A percentile compares a stretch with the other conserved stretches of the same genome.
phyloP scores from a whole-genome alignment of 495 filamentous ascomycete genomes.

The Penicillium arizonense region DNA sequence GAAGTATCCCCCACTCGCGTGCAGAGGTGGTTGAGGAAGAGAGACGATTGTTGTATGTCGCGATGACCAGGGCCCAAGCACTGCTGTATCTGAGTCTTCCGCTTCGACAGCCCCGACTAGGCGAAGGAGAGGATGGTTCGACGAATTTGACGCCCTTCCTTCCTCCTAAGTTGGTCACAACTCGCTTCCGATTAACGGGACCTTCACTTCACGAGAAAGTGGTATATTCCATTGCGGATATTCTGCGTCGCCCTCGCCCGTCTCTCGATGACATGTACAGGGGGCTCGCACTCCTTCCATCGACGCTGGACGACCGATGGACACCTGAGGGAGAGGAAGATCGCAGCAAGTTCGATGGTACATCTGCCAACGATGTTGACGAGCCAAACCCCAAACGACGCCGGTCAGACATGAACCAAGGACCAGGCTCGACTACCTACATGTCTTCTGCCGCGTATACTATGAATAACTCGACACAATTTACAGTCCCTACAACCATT shows the following conservation, averaged over 20 bases:
- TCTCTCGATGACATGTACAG: constrained; percentile 45
- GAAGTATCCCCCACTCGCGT: constrained; percentile 91
- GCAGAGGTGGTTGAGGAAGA: constrained; percentile 91
- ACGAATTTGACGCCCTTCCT: constrained; percentile 66
- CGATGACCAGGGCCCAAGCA: constrained; percentile 93
- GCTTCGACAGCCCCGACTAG: constrained; percentile 55
- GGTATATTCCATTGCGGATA: constrained; percentile 61
- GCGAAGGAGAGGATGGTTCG: constrained; percentile 45
- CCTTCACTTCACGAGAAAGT: constrained; percentile 53
- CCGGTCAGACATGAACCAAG: constrained; percentile 27
- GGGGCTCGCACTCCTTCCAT: constrained; percentile 42
- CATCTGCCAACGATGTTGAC: constrained; percentile 15
- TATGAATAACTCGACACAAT: constrained; percentile 30
- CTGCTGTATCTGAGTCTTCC: constrained; percentile 92
- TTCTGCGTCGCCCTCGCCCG: constrained; percentile 58
- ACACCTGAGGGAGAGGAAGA: constrained; percentile 57
- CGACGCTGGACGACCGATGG: constrained; percentile 61
- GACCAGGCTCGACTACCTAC: constrained; percentile 20
- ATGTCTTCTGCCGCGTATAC: constrained; percentile 24
- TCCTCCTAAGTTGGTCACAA: constrained; percentile 41
- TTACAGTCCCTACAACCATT: constrained; percentile 35
- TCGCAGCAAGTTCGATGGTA: constrained; percentile 32
- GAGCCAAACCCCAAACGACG: constrained; percentile 36
- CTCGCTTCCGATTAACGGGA: constrained; percentile 54
- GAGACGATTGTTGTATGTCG: constrained; percentile 87